These are phyloP conservation scores for Scheffersomyces insectosa DNA, from an alignment of 1,139 yeast genomes.

Conservation along the genomic window DNA sequence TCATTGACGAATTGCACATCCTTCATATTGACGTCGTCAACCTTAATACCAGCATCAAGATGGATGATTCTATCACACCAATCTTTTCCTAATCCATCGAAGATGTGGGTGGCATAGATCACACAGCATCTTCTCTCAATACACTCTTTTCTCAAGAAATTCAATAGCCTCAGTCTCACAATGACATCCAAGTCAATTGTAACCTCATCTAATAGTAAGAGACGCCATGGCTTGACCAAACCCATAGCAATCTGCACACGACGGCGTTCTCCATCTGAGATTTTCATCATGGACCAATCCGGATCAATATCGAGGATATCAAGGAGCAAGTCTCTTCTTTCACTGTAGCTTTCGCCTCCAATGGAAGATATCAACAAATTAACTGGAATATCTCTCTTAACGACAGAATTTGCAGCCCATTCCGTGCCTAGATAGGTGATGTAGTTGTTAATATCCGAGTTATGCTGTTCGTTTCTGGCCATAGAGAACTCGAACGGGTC, in stretches of 20 bases:
- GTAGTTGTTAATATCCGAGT: constrained; percentile 45
- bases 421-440: constrained; percentile 91
- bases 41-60: constrained; percentile 62
- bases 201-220: constrained; percentile 85
- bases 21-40: constrained; percentile 23
- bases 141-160: constrained; percentile 73
- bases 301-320: constrained; percentile 81
- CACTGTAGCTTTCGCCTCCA: constrained; percentile 75
- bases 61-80: constrained; percentile 93
- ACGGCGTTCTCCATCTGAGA: constrained; percentile 93
- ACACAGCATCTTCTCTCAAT: constrained; percentile 63
- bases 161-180: constrained; percentile 73
- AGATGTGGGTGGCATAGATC: constrained; percentile 93
- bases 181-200: constrained; percentile 95
- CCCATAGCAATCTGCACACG: constrained; percentile 96
- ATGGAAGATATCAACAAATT: constrained; percentile 73
- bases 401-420: constrained; percentile 93
- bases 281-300: constrained; percentile 87
- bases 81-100: constrained; percentile 78
- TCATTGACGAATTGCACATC: constrained; percentile 28
- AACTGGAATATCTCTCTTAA: constrained; percentile 88
- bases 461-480: constrained; percentile 35
- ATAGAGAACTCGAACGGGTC: constrained; percentile 83
- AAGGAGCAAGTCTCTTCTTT: constrained; percentile 74
- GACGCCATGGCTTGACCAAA: constrained; percentile 82